A percentile compares a stretch with the other conserved stretches of the same genome.
phyloP scores from a whole-genome alignment of 441 rosid genomes.

The Jatropha multifida region DNA sequence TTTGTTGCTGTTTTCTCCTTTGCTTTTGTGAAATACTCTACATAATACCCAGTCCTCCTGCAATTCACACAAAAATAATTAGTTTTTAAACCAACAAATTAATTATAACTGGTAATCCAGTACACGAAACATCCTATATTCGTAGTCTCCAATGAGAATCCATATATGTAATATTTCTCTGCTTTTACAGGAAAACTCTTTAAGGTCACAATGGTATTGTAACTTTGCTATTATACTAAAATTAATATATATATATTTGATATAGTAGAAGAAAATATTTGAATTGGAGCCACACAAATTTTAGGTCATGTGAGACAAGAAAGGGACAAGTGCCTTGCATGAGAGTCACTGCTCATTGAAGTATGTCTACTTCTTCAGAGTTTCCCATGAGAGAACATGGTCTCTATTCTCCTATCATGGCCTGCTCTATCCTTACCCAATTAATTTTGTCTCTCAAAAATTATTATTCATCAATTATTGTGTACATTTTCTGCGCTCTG shows the following conservation, averaged over 20 bases:
- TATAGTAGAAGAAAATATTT: neutral
- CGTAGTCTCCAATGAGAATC: no score
- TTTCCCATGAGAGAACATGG: neutral
- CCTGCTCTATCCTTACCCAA: neutral
- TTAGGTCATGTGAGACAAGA: neutral
- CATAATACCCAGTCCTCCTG: conserved; percentile 99
- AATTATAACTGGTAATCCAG: no score
- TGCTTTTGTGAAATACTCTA: conserved; percentile 82
- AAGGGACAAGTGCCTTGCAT: conserved; percentile 3
- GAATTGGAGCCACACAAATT: neutral
- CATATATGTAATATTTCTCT: no score
- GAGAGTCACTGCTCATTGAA: neutral
- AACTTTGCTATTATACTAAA: no score
- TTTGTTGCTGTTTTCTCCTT: conserved; percentile 30
- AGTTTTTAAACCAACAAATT: neutral
- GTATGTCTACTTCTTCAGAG: neutral
- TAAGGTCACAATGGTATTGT: no score
- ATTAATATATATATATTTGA: no score
- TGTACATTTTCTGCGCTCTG: neutral
- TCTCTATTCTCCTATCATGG: neutral
- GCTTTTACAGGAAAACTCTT: no score
- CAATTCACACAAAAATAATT: neutral
- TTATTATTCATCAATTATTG: neutral
- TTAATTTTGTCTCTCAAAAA: neutral
- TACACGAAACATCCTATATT: no score